Base-by-base conservation (phyloP, 441 rosid genomes). In the Iberis amara region DNA sequence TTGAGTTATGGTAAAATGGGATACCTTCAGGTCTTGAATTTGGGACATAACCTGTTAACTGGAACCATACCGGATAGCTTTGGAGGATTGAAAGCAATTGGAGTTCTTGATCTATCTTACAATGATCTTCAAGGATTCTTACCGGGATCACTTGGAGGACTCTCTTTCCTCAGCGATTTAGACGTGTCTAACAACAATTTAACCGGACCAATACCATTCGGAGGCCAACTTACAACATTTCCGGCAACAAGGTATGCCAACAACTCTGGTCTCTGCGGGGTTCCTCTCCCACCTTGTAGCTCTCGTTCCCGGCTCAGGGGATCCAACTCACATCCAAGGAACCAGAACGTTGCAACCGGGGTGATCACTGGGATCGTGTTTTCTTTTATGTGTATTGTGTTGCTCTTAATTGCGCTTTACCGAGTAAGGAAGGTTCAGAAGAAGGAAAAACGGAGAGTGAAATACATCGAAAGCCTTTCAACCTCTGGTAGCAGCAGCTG, bases 211-310 rank as follows among this genome's bases (percentile, higher is more conserved):
- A 85, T 90, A 58, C 97, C 97, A 48, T 78, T 81, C 3, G 97
- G 94, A n/a, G 88, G 88, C 55, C 97, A 90, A 68, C 81, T 90
- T 23, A 90, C 88, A 4, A 90, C 97, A 40, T 90, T 90, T 63
- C 97, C 86, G 0, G 54, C 76, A 7, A 62, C 94, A 41, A 78
- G 81, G 75, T 90, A 82, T 9, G 89, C 77, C 40, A 86, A 90
- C 69, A 90, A 90, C 74, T 79, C 97, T 11, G 97, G 85, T 24
- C 96, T 90, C 38, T 90, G 97, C 3, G 97, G 97, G 31, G 74
- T 90, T 39, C 97, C 97, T 37, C 71, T 90, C 66, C 59, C 66
- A 10, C 76, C 78, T 13, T 90, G 97, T 59, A 69, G 77, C 66
- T 73, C 84, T 31, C 62, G 81, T 35, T 45, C 51, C 27, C 77